Percentiles rank a stretch among this genome's conserved stretches.
Conservation (phyloP, 2,329 filamentous ascomycete species). For the Cytospora schulzeri region DNA sequence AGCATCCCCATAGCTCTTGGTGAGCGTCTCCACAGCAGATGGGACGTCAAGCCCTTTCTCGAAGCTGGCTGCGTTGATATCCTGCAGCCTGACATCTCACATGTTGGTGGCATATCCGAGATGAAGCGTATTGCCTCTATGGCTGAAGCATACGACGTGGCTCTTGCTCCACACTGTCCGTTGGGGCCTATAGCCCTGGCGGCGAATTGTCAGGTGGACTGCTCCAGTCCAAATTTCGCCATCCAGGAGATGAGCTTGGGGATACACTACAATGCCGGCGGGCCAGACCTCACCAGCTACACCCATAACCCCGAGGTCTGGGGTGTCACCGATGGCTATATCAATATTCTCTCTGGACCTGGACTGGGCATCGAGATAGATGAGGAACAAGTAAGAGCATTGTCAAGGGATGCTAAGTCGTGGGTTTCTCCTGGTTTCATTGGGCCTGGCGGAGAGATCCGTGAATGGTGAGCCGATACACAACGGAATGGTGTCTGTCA, state of each 20-base stretch:
- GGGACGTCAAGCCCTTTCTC: slow-evolving; percentile 66
- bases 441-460: slow-evolving; percentile 62
- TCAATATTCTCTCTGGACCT: slow-evolving; percentile 53
- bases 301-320: slow-evolving; percentile 60
- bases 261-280: slow-evolving; percentile 67
- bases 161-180: slow-evolving; percentile 65
- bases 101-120: slow-evolving; percentile 66
- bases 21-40: slow-evolving; percentile 64
- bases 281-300: slow-evolving; percentile 61
- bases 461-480: slow-evolving; percentile 60
- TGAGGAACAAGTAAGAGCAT: slow-evolving; percentile 60
- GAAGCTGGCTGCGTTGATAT: slow-evolving; percentile 63
- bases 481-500: neutral
- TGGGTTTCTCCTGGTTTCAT: slow-evolving; percentile 65
- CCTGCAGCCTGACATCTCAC: slow-evolving; percentile 66
- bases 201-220: slow-evolving; percentile 63
- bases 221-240: slow-evolving; percentile 56
- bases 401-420: slow-evolving; percentile 51
- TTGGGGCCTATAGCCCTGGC: slow-evolving; percentile 66
- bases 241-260: slow-evolving; percentile 71
- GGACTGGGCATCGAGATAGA: slow-evolving; percentile 65
- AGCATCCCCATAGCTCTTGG: slow-evolving; percentile 64
- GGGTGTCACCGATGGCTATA: slow-evolving; percentile 59
- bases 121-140: slow-evolving; percentile 62
- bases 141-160: slow-evolving; percentile 66